A percentile compares a stretch with the other conserved stretches of the same genome.
These are phyloP conservation scores for Schizochytrium sp. DNA, from an alignment of 108 stramenopile species.

Conservation along the genomic window DNA sequence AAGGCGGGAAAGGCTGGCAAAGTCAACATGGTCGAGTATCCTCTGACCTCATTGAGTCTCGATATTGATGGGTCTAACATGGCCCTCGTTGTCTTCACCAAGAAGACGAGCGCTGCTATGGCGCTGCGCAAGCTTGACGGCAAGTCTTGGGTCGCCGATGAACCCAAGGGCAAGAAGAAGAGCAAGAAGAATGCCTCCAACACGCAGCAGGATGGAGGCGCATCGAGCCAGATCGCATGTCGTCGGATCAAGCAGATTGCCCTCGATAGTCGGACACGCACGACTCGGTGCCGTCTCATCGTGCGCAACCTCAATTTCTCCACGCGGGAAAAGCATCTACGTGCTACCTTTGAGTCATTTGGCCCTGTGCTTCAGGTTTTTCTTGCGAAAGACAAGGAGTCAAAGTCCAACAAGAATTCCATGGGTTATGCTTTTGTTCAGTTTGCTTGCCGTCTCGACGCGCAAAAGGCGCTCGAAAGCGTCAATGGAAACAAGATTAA, in stretches of 20 bases:
- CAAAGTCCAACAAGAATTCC: conserved; percentile 17
- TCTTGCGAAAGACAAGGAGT: conserved; percentile 48
- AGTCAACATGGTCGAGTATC: neutral
- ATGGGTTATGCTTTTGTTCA: conserved; percentile 84
- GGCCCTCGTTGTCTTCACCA: neutral
- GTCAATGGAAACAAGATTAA: conserved; percentile 52
- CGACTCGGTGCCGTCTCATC: conserved; percentile 53
- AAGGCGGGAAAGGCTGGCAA: conserved; percentile 14
- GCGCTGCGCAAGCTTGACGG: neutral
- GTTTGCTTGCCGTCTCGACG: conserved; percentile 56
- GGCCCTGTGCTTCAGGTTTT: conserved; percentile 64
- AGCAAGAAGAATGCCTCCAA: neutral
- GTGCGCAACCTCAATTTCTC: conserved; percentile 76
- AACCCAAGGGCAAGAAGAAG: conserved; percentile 3
- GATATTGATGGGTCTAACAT: neutral
- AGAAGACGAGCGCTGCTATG: neutral
- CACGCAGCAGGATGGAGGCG: neutral
- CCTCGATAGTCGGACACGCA: neutral
- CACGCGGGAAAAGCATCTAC: conserved; percentile 63
- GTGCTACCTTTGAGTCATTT: conserved; percentile 47
- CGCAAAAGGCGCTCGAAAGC: conserved; percentile 58
- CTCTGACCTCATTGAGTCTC: neutral
- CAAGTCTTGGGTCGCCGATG: neutral
- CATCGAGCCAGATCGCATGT: neutral
- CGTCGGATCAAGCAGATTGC: neutral